Conservation (phyloP, 2,329 filamentous ascomycete species). For the Colletotrichum gloeosporioides region DNA sequence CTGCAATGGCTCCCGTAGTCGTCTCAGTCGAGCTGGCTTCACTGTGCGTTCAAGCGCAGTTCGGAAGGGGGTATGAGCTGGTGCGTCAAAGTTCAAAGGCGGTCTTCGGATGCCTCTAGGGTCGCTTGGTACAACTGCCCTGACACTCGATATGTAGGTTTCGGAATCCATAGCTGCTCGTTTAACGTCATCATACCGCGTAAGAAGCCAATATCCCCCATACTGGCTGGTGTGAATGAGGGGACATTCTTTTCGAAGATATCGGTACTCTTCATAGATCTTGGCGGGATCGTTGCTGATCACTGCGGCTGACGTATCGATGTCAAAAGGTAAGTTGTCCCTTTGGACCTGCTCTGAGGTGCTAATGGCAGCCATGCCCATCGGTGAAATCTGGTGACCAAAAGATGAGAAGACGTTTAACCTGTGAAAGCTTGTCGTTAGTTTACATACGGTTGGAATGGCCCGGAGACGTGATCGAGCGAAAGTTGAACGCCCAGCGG, state of each 20-base stretch:
- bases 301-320: conserved; percentile 23
- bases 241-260: conserved; percentile 23
- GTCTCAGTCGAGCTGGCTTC: conserved; percentile 21
- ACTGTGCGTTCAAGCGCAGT: conserved; percentile 24
- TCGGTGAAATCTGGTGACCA: no score
- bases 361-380: not conserved
- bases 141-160: conserved; percentile 22
- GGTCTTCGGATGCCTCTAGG: conserved; percentile 23
- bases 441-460: not conserved
- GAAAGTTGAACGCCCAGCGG: not conserved
- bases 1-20: conserved; percentile 15
- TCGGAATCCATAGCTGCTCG: conserved; percentile 23
- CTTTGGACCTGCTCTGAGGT: not conserved
- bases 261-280: conserved; percentile 24
- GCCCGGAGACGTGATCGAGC: not conserved
- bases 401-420: not conserved
- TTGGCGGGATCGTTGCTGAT: conserved; percentile 21
- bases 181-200: conserved; percentile 26
- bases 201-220: conserved; percentile 26
- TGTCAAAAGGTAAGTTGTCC: not conserved
- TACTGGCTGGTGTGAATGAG: conserved; percentile 23
- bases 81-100: conserved; percentile 26
- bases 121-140: conserved; percentile 22
- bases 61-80: conserved; percentile 25
- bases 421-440: not conserved